phyloP scores from a whole-genome alignment of 305 asterid species.

The Fraxinus sp. region DNA sequence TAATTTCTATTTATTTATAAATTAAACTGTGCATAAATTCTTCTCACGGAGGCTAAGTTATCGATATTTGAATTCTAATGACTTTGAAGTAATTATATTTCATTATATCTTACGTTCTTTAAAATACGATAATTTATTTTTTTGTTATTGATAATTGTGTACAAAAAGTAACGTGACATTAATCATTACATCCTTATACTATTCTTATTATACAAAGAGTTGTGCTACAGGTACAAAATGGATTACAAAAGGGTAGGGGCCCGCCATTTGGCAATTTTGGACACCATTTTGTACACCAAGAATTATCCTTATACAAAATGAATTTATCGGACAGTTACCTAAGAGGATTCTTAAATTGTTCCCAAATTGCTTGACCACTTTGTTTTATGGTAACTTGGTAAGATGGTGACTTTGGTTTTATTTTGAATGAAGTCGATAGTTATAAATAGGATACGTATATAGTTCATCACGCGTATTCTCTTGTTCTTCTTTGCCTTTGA shows the following conservation, averaged over 20 bases:
- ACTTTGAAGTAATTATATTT: too few species aligned
- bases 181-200: background rate
- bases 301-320: background rate
- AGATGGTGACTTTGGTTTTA: background rate
- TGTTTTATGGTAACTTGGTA: background rate
- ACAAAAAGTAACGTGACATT: background rate
- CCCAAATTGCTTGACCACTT: background rate
- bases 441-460: too few species aligned
- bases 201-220: too few species aligned
- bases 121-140: too few species aligned
- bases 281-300: too few species aligned
- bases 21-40: background rate
- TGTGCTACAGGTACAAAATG: too few species aligned
- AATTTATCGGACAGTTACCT: background rate
- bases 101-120: background rate
- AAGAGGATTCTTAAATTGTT: background rate
- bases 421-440: too few species aligned
- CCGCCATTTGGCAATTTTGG: too few species aligned
- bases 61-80: background rate
- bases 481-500: too few species aligned
- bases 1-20: background rate
- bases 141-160: background rate
- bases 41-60: background rate
- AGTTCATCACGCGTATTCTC: too few species aligned
- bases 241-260: too few species aligned